Percentiles rank a stretch among this genome's conserved stretches.
phyloP scores from a whole-genome alignment of 768 basidiomycete species.

The Termitomyces sp. region DNA sequence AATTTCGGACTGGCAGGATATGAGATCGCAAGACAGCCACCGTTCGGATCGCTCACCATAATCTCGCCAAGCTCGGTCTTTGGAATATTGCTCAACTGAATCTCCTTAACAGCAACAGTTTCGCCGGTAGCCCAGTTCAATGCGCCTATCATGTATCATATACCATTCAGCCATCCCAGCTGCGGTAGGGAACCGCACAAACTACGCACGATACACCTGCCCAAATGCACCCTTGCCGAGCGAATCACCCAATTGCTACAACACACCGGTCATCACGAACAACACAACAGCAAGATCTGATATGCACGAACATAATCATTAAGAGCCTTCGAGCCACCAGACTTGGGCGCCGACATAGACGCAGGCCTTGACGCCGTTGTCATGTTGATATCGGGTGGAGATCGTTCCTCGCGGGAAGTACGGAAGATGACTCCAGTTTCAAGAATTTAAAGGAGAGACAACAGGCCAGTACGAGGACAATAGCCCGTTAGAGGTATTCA shows the following conservation, averaged over 20 bases:
- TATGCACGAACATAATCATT: constrained; percentile 54
- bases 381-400: constrained; percentile 22
- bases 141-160: constrained; percentile 45
- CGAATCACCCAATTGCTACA: constrained; percentile 91
- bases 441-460: constrained; percentile 16
- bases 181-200: neutral
- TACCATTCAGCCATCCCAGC: constrained; percentile 6
- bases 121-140: constrained; percentile 96
- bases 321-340: constrained; percentile 45
- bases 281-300: neutral
- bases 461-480: constrained; percentile 6
- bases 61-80: constrained; percentile 93
- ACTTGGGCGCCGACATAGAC: constrained; percentile 28
- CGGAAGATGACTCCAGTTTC: constrained; percentile 13
- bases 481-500: constrained; percentile 5
- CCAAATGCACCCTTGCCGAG: constrained; percentile 96
- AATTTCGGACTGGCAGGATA: constrained; percentile 75
- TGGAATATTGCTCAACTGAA: constrained; percentile 89
- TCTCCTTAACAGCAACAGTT: constrained; percentile 98
- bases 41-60: constrained; percentile 60
- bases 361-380: constrained; percentile 32
- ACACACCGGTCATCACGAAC: constrained; percentile 5
- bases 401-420: constrained; percentile 9
- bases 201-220: constrained; percentile 86
- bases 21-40: constrained; percentile 10